Percentiles rank a stretch among this genome's conserved stretches.
phyloP scores from a whole-genome alignment of 2,329 filamentous ascomycete genomes.

The Claviceps sp. region DNA sequence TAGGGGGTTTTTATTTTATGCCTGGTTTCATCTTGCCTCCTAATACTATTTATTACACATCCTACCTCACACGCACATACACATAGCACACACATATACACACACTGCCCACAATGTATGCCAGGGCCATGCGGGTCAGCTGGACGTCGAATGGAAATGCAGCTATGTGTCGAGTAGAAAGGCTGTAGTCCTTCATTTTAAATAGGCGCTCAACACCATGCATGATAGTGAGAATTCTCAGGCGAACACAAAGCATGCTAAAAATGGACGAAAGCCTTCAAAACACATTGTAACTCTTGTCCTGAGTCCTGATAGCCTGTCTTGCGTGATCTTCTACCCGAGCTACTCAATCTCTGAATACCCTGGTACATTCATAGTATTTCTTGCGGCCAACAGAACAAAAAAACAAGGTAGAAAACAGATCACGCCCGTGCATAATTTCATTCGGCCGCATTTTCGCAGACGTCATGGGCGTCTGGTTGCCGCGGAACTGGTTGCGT shows the following conservation, averaged over 20 bases:
- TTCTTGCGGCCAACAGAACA: background rate
- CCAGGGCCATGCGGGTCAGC: background rate
- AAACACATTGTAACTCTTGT: background rate
- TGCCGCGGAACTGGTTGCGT: constrained; percentile 12
- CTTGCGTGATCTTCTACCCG: too few species aligned
- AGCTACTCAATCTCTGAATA: background rate
- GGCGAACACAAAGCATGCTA: background rate
- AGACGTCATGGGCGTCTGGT: background rate
- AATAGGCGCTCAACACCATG: background rate
- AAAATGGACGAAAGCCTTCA: background rate
- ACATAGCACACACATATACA: background rate
- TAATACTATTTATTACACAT: constrained; percentile 10
- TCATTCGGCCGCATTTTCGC: background rate
- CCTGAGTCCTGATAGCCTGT: background rate
- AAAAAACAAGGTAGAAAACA: background rate
- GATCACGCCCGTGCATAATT: too few species aligned
- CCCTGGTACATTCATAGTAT: background rate
- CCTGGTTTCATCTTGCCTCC: constrained; percentile 11
- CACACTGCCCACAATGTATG: too few species aligned
- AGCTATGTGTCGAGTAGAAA: background rate
- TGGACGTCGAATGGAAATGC: background rate
- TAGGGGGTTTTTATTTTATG: constrained; percentile 16
- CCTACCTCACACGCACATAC: background rate
- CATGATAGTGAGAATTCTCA: background rate
- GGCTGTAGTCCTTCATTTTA: background rate